A percentile compares a stretch with the other conserved stretches of the same genome.
These are phyloP conservation scores for Mycocentrospora acerina DNA, from an alignment of 2,329 filamentous ascomycete genomes.

Conservation along the genomic window DNA sequence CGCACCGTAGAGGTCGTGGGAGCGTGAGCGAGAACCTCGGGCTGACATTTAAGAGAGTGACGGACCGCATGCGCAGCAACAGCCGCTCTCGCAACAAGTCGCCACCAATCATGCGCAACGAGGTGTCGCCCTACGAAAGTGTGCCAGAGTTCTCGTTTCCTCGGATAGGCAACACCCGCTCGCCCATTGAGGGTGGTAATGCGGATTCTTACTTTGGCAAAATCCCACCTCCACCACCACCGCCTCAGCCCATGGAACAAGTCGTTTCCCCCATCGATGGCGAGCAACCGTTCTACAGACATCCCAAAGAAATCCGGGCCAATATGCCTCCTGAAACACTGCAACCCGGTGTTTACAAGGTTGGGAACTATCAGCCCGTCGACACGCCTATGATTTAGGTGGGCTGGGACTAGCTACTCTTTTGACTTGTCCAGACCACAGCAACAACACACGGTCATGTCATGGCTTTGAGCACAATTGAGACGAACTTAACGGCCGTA, in stretches of 20 bases:
- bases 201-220: slow-evolving; percentile 31
- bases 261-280: slow-evolving; percentile 40
- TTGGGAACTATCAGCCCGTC: slow-evolving; percentile 8
- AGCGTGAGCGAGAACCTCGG: slow-evolving; percentile 61
- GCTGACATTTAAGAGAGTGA: slow-evolving; percentile 50
- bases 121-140: slow-evolving; percentile 47
- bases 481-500: slow-evolving; percentile 35
- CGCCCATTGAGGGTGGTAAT: slow-evolving; percentile 29
- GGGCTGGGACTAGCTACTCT: slow-evolving; percentile 3
- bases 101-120: slow-evolving; percentile 39
- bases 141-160: slow-evolving; percentile 39
- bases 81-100: slow-evolving; percentile 56
- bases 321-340: slow-evolving; percentile 53
- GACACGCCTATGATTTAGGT: slow-evolving; percentile 40
- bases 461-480: slow-evolving; percentile 12
- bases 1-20: slow-evolving; percentile 55
- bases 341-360: slow-evolving; percentile 46
- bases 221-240: slow-evolving; percentile 40
- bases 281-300: slow-evolving; percentile 35
- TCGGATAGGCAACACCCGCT: slow-evolving; percentile 23
- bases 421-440: not conserved
- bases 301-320: slow-evolving; percentile 51
- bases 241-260: slow-evolving; percentile 43
- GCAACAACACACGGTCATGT: slow-evolving; percentile 2
- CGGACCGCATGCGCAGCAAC: slow-evolving; percentile 61